Base-by-base conservation (phyloP, 768 basidiomycete genomes). In the Chalciporus sphaerocephalus region DNA sequence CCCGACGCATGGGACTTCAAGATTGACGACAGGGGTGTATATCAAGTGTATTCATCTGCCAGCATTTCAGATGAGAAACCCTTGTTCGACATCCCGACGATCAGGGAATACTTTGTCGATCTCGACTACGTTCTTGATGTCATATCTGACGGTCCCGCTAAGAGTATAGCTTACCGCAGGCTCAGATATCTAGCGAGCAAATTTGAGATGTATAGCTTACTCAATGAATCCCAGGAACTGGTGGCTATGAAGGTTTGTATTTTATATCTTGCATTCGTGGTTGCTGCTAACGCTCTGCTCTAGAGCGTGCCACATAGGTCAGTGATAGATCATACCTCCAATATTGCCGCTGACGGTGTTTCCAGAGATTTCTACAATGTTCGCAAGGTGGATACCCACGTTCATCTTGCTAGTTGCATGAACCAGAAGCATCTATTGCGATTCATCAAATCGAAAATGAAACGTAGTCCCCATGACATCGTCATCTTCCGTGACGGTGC, bases 401-500 rank as follows among this genome's bases (percentile, higher is more conserved):
- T 99, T 22, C 96, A 99, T 59, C 92, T 98, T 63, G 95, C 95
- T 4, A 96, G 94, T 50, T 90, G 91, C 68, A 97, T 98, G 94
- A 99, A 99, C 64, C 96, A 99, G 67, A 99, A 99, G 66, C 96
- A 99, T 69, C 70, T 99, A 16, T 72, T 99, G 11, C 91, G 96
- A 8, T 98, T 99, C 70, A 97, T 99, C 73, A 99, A 99, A 66
- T 83, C 85, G n/a, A 95, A 95, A 64, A 94, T 96, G 92, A 93
- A 92, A 69, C 82, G 81, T 18, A 82, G 75, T 54, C 85, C 92
- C 2, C 60, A 93, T 38, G 95, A 99, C 59, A 78, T 93, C 24
- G 96, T 99, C 24, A 98, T 95, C 45, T 89, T 89, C 71, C 87
- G 96, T 47, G 96, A 99, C 56, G 92, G 85, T 5, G 81, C 85